Evolutionary conservation across 1,284 basidiomycete species (phyloP).

Genomic region (Chiua sp.): DNA sequence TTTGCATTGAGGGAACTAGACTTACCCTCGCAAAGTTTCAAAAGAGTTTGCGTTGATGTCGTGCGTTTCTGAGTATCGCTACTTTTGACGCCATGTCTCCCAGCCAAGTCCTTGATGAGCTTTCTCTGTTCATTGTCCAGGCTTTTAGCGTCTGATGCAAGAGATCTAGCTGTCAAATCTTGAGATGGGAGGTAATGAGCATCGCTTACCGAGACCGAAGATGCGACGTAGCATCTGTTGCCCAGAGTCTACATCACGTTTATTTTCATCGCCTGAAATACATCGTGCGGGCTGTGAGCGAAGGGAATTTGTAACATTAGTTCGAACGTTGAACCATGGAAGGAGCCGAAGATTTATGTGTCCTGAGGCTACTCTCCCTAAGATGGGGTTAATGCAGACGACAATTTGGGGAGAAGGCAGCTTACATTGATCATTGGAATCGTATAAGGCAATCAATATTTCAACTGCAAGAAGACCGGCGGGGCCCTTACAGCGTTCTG

Average conservation of each 20-base stretch:
- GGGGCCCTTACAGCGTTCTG: neutral
- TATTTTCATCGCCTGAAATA: neutral
- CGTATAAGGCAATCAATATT: conserved; percentile 18
- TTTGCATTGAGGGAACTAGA: neutral
- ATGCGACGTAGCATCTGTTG: conserved; percentile 9
- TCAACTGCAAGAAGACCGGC: conserved; percentile 31
- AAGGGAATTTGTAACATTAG: conserved; percentile 19
- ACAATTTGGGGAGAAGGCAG: neutral
- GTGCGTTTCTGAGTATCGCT: conserved; percentile 13
- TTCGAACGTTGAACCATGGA: conserved; percentile 14
- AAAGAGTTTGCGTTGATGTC: conserved; percentile 25
- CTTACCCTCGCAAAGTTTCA: conserved; percentile 20
- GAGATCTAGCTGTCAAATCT: neutral
- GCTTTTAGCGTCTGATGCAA: conserved; percentile 5
- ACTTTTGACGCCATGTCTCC: neutral
- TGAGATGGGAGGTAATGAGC: neutral
- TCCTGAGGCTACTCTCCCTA: conserved; percentile 6
- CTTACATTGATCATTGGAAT: conserved; percentile 16
- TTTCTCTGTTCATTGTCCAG: conserved; percentile 1
- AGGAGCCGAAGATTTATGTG: conserved; percentile 14
- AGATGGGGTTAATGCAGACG: too few relatives aligned
- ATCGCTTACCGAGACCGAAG: conserved; percentile 27
- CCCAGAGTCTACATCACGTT: conserved; percentile 6
- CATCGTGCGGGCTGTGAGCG: neutral
- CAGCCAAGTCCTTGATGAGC: conserved; percentile 12